A percentile compares a stretch with the other conserved stretches of the same genome.
Evolutionary conservation across 371 early-diverging fungal genomes (phyloP).

Genomic region (Lichtheimia ramosa): DNA sequence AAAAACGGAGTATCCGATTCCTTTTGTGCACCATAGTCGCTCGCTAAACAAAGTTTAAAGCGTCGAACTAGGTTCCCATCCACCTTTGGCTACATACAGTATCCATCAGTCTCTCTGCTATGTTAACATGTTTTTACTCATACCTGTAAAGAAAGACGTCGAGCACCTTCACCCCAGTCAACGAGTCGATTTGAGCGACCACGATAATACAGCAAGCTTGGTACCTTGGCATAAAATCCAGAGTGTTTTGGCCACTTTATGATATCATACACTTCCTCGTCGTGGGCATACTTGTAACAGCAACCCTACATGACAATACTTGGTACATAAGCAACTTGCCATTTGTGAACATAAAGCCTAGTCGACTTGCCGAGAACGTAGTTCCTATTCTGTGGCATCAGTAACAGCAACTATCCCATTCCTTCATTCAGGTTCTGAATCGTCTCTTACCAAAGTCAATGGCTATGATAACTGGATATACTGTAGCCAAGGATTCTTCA

Average conservation of each 20-base stretch:
- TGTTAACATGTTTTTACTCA: neutral
- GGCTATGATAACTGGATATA: constrained; percentile 17
- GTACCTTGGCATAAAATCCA: constrained; percentile 30
- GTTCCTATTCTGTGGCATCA: constrained; percentile 13
- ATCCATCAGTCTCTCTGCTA: neutral
- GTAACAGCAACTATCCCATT: neutral
- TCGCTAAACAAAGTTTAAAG: constrained; percentile 47
- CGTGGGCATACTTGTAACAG: constrained; percentile 18
- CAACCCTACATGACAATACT: constrained; percentile 17
- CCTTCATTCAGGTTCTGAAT: neutral
- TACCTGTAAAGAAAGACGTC: constrained; percentile 41
- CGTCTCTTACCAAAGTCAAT: constrained; percentile 23
- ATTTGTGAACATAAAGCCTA: no score
- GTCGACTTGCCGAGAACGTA: constrained; percentile 18
- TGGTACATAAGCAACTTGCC: no score
- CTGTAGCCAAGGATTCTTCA: neutral
- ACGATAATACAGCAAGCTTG: constrained; percentile 24
- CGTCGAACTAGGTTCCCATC: constrained; percentile 33
- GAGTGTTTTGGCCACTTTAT: constrained; percentile 25
- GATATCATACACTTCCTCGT: constrained; percentile 24
- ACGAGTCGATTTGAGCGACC: constrained; percentile 18
- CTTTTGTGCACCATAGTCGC: constrained; percentile 23
- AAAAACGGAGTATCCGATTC: constrained; percentile 19
- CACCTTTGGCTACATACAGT: constrained; percentile 12
- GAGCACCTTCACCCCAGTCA: constrained; percentile 53